Base-by-base conservation (phyloP, 495 filamentous ascomycete genomes). In the Aspergillus cavernicola region DNA sequence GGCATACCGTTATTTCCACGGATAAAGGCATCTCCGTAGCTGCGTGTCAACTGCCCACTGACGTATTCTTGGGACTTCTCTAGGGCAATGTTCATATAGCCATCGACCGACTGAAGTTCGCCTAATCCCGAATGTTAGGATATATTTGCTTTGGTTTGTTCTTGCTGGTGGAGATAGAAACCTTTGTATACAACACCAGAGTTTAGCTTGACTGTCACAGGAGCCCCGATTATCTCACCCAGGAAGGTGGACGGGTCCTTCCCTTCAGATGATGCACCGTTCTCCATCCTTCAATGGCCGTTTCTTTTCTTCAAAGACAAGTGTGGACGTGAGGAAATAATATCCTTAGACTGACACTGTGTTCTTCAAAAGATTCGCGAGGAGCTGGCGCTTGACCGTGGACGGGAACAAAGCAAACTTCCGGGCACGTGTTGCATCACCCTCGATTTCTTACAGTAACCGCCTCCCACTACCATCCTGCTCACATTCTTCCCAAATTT, bases 71-170 rank as follows among this genome's bases (percentile, higher is more conserved):
- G 86, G 0, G 90, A 92, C 68, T 95, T 92, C 66, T 97, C 93
- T 3, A 98, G 80, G 16, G 93, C 90, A 58, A 98, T 95, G 68
- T 98, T 97, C 93, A 98, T 97, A 66, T 97, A 98, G 33, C 95
- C 95, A 66, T 98, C 93, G 37, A 97, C 91, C 0, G 90, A 95
- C 61, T 96, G 90, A n/a, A 96, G 79, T 62, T 95, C 88, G 32
- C 92, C 92, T 96, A 43, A 8, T 41, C 12, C 8, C 6, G 0
- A 5, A 12, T 38, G 54, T 56, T 31, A 56, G 52, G 13, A 6
- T 16, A n/a, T 15, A 2, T 22, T 10, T 29, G 15, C 19, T 37
- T n/a, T 31, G 4, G 20, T 8, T 19, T 40, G 0, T 6, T 19
- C 13, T n/a, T 4, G n/a, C n/a, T n/a, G 9, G 1, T 22, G 5